Evolutionary conservation across 441 rosid genomes (phyloP), one percentile per base, ranked within the genome.

Genomic region (Populus hybrid): DNA sequence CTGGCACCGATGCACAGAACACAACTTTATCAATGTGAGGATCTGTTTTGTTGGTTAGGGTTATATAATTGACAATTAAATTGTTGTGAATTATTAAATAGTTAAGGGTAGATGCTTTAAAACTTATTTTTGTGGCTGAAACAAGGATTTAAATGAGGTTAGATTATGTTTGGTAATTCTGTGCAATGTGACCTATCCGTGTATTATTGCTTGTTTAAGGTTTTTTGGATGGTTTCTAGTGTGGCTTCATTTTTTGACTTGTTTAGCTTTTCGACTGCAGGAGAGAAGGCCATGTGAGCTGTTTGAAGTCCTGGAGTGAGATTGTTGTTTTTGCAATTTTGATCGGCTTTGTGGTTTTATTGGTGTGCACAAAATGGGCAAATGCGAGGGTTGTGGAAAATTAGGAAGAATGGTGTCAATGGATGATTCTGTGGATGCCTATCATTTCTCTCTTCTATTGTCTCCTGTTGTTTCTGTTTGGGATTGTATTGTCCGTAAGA

Each of bases 401-500:
- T 80, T 87, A 76, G 90, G 93, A 81, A 91, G 91, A 84, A 86
- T 84, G 91, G 81, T 85, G 82, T 80, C 86, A 8, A 84, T 88
- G 76, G 88, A 83, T 77, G 89, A 84, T 70, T 81, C 87, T 81
- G 83, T 83, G 74, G 86, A 86, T 76, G 84, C 86, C 59, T 92
- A 95, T 84, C 84, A 83, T 87, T 90, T 85, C 78, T 83, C 93
- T 59, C 94, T 95, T 78, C 74, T 87, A 79, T 77, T 93, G 83
- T 93, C 94, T 80, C 97, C 99, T 12, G 89, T 91, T 79, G 93
- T 95, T 78, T 95, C 98, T 79, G 87, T 90, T 82, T 95, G 98
- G 99, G 98, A 92, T 84, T 95, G 99, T 82, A 83, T 87, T 81
- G 94, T 95, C 68, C 94, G 97, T 74, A 92, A 90, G 67, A 95